Evolutionary conservation across 805 yeast species (phyloP).

Genomic region (Yarrowia keelungensis): DNA sequence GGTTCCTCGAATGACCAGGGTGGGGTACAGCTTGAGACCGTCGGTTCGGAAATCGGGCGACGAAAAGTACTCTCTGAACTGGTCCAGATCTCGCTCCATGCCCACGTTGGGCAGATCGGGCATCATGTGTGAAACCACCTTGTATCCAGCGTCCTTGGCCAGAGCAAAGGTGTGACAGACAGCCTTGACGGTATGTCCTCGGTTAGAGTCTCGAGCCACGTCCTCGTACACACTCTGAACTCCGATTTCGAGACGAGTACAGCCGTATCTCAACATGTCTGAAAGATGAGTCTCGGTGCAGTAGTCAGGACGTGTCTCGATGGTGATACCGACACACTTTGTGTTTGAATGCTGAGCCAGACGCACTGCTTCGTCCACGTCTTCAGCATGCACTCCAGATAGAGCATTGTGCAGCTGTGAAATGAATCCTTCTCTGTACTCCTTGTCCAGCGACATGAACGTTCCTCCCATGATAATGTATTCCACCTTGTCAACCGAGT

Average conservation of each 20-base stretch:
- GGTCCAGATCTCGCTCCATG: conserved; percentile 96
- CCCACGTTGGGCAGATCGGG: conserved; percentile 99
- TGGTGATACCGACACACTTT: conserved; percentile 97
- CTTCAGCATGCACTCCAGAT: conserved; percentile 86
- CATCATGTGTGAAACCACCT: conserved; percentile 99
- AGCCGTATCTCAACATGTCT: conserved; percentile 95
- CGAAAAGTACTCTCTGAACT: conserved; percentile 94
- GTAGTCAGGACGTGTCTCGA: conserved; percentile 98
- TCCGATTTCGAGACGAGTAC: conserved; percentile 95
- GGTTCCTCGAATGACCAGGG: conserved; percentile 95
- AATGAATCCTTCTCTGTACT: conserved; percentile 88
- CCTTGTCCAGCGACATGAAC: conserved; percentile 91
- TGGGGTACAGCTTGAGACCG: conserved; percentile 94
- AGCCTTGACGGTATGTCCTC: conserved; percentile 96
- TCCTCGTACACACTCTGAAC: conserved; percentile 98
- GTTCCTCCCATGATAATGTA: conserved; percentile 99
- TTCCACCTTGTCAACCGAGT: conserved; percentile 95
- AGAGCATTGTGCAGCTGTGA: conserved; percentile 92
- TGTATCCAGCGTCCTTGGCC: conserved; percentile 98
- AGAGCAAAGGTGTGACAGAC: conserved; percentile 94
- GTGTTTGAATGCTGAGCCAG: conserved; percentile 94
- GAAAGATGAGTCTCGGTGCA: conserved; percentile 94
- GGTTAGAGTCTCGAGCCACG: conserved; percentile 96
- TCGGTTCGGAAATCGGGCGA: conserved; percentile 97
- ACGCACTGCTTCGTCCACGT: conserved; percentile 87